Base-by-base conservation (phyloP, 2,329 filamentous ascomycete genomes). In the Venturia oleaginea region DNA sequence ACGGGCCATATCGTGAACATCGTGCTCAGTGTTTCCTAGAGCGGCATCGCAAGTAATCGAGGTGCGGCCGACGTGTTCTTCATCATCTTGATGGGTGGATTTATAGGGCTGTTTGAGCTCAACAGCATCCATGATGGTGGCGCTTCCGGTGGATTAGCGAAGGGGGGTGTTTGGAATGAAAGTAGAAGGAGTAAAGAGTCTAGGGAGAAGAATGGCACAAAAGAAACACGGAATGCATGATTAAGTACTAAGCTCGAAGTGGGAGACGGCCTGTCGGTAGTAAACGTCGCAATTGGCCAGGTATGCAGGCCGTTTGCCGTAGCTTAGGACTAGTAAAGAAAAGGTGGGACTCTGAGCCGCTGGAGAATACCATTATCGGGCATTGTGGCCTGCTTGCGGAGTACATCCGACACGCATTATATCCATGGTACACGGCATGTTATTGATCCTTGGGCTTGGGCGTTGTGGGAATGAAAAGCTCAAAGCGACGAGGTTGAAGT, bases 21-120 rank as follows among this genome's bases (percentile, higher is more conserved):
- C 63, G 24, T 64, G 37, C 15, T 24, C 13, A 19, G 55, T 64
- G 51, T 68, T 65, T 27, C 66, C 67, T 42, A 57, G 65, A 15
- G n/a, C 27, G 8, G 48, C 64, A 15, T 64, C 48, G 8, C 27
- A 40, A 22, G 30, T 61, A 13, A 57, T n/a, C 13, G 51, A 57
- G 24, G 15, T 34, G 51, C 10, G 51, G 48, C 48, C 48, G 15
- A 27, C 10, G 24, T 30, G 27, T 5, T 55, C 48, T 55, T 19
- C 27, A 30, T 34, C 19, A 19, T n/a, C 51, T 17, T 34, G 15
- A 1, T 34, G 30, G 10, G 30, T 57, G 24, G 17, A 34, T 32
- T 57, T 19, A 3, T 4, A n/a, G 15, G 51, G 17, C 51, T 34
- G 15, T 34, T 34, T 34, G 30, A 57, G 27, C 48, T 30, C 48